Conservation (phyloP, 305 asterid genomes). For the Coffea humblotiana region DNA sequence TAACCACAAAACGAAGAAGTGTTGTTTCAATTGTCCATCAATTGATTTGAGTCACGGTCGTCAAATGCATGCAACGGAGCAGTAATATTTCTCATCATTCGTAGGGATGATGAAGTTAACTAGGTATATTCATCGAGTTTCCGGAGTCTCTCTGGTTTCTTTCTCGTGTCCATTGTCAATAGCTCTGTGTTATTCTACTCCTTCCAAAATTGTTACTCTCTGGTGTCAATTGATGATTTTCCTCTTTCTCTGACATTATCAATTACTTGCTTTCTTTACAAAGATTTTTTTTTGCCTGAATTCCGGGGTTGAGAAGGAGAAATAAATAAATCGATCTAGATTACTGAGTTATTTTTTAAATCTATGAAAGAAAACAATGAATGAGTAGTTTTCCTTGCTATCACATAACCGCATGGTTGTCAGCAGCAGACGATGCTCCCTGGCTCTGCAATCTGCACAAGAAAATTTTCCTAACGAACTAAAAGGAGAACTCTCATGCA, state of each 20-base stretch:
- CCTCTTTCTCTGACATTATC: background rate
- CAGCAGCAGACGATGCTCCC: background rate
- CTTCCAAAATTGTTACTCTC: background rate
- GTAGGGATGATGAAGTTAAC: background rate
- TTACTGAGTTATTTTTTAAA: too few species aligned
- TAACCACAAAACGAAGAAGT: background rate
- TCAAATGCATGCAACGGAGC: background rate
- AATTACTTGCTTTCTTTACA: background rate
- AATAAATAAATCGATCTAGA: background rate
- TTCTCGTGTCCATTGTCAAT: background rate
- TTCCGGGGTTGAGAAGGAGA: background rate
- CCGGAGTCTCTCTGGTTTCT: background rate
- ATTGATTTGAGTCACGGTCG: background rate
- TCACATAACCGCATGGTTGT: background rate
- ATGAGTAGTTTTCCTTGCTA: background rate
- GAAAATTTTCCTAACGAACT: background rate
- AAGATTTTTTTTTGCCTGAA: too few species aligned
- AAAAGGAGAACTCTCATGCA: background rate
- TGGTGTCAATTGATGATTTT: background rate
- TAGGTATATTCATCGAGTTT: background rate
- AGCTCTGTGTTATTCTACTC: conserved; percentile 1
- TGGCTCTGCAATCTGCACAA: background rate
- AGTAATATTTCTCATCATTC: background rate
- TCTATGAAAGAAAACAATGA: background rate
- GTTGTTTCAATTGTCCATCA: background rate